Evolutionary conservation across 192 early-diverging fungal genomes (phyloP), one percentile per base, ranked within the genome.

Genomic region (Podochytrium sp.): DNA sequence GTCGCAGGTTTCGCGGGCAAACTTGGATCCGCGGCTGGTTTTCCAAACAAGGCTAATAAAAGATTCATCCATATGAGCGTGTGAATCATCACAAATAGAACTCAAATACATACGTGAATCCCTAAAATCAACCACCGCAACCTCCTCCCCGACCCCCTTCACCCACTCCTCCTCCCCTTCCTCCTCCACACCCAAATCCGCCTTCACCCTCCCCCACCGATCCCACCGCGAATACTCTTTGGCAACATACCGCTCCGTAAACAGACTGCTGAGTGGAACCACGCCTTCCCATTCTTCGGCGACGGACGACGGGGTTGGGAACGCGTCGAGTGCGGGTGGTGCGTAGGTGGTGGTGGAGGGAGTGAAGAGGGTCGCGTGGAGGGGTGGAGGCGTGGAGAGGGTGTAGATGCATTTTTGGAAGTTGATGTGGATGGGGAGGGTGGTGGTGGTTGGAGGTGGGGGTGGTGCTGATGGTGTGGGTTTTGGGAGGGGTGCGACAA

Each of bases 181-280:
- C 27, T 34, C 29, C 23, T 40, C 42, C 62, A 23, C 14, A n/a
- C n/a, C n/a, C 55, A 23, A 10, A 33, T 65, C 25, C 25, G 12
- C 63, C 37, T 41, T 32, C n/a, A 69, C 40, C 1, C 64, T 55
- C 40, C 75, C 64, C n/a, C 37, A 65, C 40, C 65, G 60, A 37
- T 74, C 72, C 72, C 72, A 74, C 30, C 27, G 27, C 6, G 72
- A 64, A 53, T 64, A 49, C 30, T 74, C 72, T 41, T 74, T 74
- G 27, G 72, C 72, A 49, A 64, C 56, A 41, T 43, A n/a, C 5
- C 42, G 53, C 2, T 41, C 38, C 4, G 58, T 53, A 29, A 71
- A 71, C 27, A 71, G 37, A 43, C 29, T 59, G 7, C 30, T 55
- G 14, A 69, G 14, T 18, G 69, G 69, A 23, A 51, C 56, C 34